These are phyloP conservation scores for Kwoniella shivajii DNA, from an alignment of 1,284 basidiomycete species.

Conservation along the genomic window DNA sequence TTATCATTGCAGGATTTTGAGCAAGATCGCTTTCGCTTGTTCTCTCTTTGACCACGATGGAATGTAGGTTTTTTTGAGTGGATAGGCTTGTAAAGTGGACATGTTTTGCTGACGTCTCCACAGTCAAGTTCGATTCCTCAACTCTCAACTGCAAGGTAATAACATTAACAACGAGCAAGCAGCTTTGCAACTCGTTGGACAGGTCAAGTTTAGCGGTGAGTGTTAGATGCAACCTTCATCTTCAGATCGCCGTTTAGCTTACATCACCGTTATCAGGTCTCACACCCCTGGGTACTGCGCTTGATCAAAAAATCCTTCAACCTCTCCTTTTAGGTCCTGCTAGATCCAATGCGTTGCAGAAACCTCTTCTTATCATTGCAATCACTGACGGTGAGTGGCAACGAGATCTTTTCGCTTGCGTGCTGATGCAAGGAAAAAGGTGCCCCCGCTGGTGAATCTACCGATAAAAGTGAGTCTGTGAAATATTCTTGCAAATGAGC, in stretches of 20 bases:
- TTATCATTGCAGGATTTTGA: conserved; percentile 39
- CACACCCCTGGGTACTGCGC: conserved; percentile 54
- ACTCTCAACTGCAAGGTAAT: conserved; percentile 55
- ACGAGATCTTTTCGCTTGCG: background rate
- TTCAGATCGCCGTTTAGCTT: background rate
- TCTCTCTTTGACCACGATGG: conserved; percentile 57
- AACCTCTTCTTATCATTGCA: conserved; percentile 55
- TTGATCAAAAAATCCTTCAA: conserved; percentile 56
- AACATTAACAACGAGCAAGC: conserved; percentile 54
- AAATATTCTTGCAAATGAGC: background rate
- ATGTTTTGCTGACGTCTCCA: too few species aligned
- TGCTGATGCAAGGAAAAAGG: conserved; percentile 6
- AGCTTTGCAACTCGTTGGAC: conserved; percentile 50
- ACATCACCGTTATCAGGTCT: conserved; percentile 31
- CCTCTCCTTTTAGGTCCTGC: conserved; percentile 55
- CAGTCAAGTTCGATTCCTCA: conserved; percentile 56
- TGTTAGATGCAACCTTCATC: background rate
- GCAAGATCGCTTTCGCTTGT: conserved; percentile 52
- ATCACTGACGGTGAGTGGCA: conserved; percentile 52
- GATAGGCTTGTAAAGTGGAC: too few species aligned
- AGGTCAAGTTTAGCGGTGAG: conserved; percentile 55
- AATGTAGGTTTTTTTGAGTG: conserved; percentile 34
- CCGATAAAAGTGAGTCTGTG: conserved; percentile 35
- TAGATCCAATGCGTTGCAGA: conserved; percentile 50
- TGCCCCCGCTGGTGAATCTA: conserved; percentile 54